These are phyloP conservation scores for Pseudonitzschia delicatissima DNA, from an alignment of 108 stramenopile genomes.

Conservation along the genomic window DNA sequence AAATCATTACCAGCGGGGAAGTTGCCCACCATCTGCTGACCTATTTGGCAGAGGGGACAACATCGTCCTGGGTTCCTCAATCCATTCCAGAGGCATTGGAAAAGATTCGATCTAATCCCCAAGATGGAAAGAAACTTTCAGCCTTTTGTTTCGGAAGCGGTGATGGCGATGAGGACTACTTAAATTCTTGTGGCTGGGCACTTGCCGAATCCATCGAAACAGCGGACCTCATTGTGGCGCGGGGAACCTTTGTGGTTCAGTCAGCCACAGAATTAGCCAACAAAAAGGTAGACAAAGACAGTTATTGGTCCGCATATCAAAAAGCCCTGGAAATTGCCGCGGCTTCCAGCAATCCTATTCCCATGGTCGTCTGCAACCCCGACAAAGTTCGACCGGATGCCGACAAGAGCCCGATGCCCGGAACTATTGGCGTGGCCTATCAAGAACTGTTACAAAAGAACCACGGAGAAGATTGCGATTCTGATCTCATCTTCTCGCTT, in stretches of 20 bases:
- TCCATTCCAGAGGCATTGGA: slow-evolving; percentile 10
- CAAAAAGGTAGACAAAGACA: slow-evolving; percentile 36
- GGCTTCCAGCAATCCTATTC: slow-evolving; percentile 40
- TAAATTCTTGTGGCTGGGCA: slow-evolving; percentile 70
- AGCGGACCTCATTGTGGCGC: slow-evolving; percentile 84
- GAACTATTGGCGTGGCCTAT: slow-evolving; percentile 80
- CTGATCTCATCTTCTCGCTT: slow-evolving; percentile 55
- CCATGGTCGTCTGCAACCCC: slow-evolving; percentile 93
- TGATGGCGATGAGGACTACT: slow-evolving; percentile 83
- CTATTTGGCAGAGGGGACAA: neutral
- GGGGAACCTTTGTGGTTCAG: slow-evolving; percentile 74
- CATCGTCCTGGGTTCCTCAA: slow-evolving; percentile 16
- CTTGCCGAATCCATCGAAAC: slow-evolving; percentile 67
- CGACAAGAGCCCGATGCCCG: slow-evolving; percentile 86
- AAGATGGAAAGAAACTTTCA: neutral
- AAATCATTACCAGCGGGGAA: slow-evolving; percentile 81
- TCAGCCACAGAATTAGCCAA: slow-evolving; percentile 26
- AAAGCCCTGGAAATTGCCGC: slow-evolving; percentile 54
- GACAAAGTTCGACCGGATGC: slow-evolving; percentile 84
- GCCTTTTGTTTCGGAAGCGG: slow-evolving; percentile 89
- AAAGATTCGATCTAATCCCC: neutral
- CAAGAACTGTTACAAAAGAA: slow-evolving; percentile 36
- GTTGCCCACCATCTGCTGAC: slow-evolving; percentile 53
- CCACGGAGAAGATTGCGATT: neutral
- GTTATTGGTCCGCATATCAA: slow-evolving; percentile 53